phyloP scores from a whole-genome alignment of 371 early-diverging fungal genomes.

The Apophysomyces trapeziformis region DNA sequence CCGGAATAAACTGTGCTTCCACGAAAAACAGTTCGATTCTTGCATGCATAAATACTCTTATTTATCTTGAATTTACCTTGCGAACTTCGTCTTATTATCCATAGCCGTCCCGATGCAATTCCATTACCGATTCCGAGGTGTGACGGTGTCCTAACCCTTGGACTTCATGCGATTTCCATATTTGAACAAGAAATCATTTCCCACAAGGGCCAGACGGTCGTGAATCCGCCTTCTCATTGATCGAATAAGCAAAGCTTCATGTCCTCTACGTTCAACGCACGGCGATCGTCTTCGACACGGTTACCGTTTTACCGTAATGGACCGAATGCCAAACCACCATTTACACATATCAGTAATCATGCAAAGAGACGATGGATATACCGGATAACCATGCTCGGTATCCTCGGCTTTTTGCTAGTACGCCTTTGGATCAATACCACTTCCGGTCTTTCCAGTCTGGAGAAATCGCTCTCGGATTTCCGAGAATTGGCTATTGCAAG shows the following conservation, averaged over 20 bases:
- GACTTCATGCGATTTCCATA: no score
- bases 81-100: no score
- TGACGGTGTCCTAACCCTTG: no score
- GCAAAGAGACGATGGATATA: neutral
- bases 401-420: neutral
- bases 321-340: neutral
- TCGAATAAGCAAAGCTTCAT: neutral
- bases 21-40: no score
- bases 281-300: neutral
- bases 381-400: neutral
- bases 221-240: no score
- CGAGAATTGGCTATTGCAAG: constrained; percentile 32
- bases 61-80: no score
- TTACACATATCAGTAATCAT: neutral
- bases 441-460: neutral
- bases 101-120: no score
- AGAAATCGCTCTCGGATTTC: constrained; percentile 10
- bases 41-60: no score
- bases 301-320: constrained; percentile 3
- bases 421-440: neutral
- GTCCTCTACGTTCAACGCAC: neutral
- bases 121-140: no score
- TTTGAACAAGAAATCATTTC: no score
- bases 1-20: no score
- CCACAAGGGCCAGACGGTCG: no score